Conservation (phyloP, 768 basidiomycete genomes). For the Macrocybe gigantea region DNA sequence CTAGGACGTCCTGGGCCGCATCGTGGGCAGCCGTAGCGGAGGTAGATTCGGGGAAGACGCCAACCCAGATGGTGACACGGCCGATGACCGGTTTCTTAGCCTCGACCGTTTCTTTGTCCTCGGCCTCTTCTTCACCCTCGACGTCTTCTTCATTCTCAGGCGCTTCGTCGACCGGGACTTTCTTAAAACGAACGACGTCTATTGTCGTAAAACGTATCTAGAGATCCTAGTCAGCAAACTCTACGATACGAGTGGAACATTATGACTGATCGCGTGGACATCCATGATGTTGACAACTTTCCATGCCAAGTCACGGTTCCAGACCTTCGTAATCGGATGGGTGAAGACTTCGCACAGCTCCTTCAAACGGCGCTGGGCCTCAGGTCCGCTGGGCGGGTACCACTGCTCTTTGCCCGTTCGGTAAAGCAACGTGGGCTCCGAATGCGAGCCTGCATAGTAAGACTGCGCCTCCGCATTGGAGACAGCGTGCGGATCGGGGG, state of each 20-base stretch:
- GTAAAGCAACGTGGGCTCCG: conserved; percentile 19
- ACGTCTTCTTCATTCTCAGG: conserved; percentile 15
- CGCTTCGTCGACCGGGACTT: conserved; percentile 10
- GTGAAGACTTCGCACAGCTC: conserved; percentile 24
- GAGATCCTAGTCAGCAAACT: conserved; percentile 20
- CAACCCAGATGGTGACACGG: conserved; percentile 31
- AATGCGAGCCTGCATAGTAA: conserved; percentile 24
- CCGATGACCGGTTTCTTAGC: conserved; percentile 16
- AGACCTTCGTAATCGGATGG: conserved; percentile 24
- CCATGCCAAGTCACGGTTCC: conserved; percentile 22
- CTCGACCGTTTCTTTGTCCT: conserved; percentile 12
- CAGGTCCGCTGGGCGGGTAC: conserved; percentile 14
- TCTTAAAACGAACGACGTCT: conserved; percentile 27
- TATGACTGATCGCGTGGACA: conserved; percentile 18
- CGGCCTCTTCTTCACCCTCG: conserved; percentile 9
- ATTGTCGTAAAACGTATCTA: conserved; percentile 26
- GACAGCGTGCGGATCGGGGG: conserved; percentile 13
- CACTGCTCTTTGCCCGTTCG: conserved; percentile 21
- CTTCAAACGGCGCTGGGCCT: conserved; percentile 18
- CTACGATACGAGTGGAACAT: conserved; percentile 21
- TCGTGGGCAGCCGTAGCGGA: conserved; percentile 22
- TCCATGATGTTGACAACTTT: conserved; percentile 22
- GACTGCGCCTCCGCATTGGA: conserved; percentile 16
- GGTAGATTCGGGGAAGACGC: conserved; percentile 18
- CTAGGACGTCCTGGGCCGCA: conserved; percentile 21